phyloP scores from a whole-genome alignment of 805 yeast species.

The Candida michaelii region DNA sequence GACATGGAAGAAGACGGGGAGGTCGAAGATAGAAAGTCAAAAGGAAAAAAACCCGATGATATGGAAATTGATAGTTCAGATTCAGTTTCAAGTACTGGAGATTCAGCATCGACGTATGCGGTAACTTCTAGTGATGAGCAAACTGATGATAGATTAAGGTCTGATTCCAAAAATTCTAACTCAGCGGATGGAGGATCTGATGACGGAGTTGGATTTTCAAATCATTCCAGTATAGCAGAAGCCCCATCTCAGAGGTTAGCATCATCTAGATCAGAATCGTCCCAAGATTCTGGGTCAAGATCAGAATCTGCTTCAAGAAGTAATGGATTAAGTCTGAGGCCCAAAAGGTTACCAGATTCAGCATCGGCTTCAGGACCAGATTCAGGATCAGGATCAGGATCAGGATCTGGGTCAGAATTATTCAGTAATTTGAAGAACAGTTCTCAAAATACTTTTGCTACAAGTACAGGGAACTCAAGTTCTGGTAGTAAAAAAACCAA shows the following conservation, averaged over 20 bases:
- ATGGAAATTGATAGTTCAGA: constrained; percentile 15
- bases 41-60: neutral
- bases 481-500: constrained; percentile 9
- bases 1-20: neutral
- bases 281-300: constrained; percentile 6
- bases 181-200: constrained; percentile 9
- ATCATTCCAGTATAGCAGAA: neutral
- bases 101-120: constrained; percentile 12
- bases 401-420: constrained; percentile 11
- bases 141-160: constrained; percentile 8
- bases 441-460: constrained; percentile 9
- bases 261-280: constrained; percentile 6
- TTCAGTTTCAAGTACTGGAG: constrained; percentile 12
- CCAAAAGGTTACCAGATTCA: neutral
- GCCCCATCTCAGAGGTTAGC: neutral
- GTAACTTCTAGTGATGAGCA: constrained; percentile 17
- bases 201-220: constrained; percentile 6
- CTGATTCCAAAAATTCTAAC: constrained; percentile 5
- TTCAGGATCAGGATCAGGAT: constrained; percentile 7
- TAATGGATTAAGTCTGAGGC: neutral
- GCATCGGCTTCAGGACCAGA: neutral
- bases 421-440: constrained; percentile 7
- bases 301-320: constrained; percentile 11
- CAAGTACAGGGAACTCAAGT: neutral
- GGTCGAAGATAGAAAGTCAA: neutral